Conservation (phyloP, 2,329 filamentous ascomycete species). For the Paecilomyces variotii region DNA sequence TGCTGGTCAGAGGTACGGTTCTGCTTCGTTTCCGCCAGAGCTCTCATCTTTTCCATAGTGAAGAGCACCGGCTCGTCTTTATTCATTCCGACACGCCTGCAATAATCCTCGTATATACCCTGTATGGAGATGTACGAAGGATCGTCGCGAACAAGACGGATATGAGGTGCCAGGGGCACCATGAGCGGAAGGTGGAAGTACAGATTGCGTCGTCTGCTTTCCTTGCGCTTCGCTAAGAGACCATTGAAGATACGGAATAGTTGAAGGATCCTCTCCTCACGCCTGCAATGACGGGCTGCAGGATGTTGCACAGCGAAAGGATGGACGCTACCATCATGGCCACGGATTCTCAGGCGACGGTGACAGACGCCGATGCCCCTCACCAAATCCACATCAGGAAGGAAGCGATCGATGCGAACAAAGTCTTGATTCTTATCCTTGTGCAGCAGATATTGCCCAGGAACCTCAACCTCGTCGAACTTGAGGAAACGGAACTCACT, state of each 20-base stretch:
- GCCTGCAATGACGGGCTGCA: conserved; percentile 79
- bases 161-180: conserved; percentile 89
- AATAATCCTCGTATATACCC: conserved; percentile 93
- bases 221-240: conserved; percentile 83
- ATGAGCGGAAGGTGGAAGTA: conserved; percentile 95
- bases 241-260: conserved; percentile 97
- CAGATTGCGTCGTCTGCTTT: conserved; percentile 83
- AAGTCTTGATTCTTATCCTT: conserved; percentile 99
- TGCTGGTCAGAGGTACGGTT: conserved; percentile 55
- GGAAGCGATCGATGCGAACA: conserved; percentile 90
- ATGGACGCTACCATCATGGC: conserved; percentile 95
- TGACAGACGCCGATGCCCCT: conserved; percentile 87
- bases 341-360: conserved; percentile 87
- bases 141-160: conserved; percentile 93
- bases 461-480: conserved; percentile 96
- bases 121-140: conserved; percentile 89
- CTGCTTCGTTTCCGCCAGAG: conserved; percentile 61
- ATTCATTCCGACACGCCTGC: conserved; percentile 72
- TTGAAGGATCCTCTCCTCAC: conserved; percentile 91
- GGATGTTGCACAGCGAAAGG: conserved; percentile 95
- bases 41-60: conserved; percentile 87
- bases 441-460: conserved; percentile 92
- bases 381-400: conserved; percentile 89
- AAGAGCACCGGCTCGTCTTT: conserved; percentile 95
- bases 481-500: conserved; percentile 97